A percentile compares a stretch with the other conserved stretches of the same genome.
phyloP scores from a whole-genome alignment of 495 filamentous ascomycete genomes.

The Podospora appendiculata region DNA sequence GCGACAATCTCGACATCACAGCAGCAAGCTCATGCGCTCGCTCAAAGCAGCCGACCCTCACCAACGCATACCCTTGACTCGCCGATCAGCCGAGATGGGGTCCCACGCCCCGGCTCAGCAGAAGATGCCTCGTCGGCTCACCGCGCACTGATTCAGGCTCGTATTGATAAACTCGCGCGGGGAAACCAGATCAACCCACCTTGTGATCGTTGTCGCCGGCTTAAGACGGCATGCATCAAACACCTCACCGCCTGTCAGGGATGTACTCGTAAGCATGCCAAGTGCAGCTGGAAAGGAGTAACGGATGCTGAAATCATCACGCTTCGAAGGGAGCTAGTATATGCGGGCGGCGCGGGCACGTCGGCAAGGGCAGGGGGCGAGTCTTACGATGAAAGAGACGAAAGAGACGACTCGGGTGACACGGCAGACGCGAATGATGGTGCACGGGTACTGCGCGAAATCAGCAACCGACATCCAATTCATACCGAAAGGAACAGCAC shows the following conservation, averaged over 20 bases:
- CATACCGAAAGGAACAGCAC: not conserved
- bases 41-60: constrained; percentile 14
- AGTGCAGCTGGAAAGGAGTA: constrained; percentile 74
- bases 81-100: not conserved
- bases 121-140: constrained; percentile 19
- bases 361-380: not conserved
- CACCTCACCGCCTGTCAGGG: constrained; percentile 78
- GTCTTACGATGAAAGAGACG: not conserved
- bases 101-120: not conserved
- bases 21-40: not conserved
- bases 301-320: constrained; percentile 55
- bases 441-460: too few relatives aligned
- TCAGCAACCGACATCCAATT: not conserved
- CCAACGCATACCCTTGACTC: constrained; percentile 8
- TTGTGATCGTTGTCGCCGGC: constrained; percentile 73
- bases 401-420: not conserved
- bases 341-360: not conserved
- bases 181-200: constrained; percentile 69
- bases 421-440: not conserved
- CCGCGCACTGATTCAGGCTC: constrained; percentile 59
- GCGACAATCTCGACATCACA: not conserved
- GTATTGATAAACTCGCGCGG: constrained; percentile 66
- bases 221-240: constrained; percentile 76
- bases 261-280: constrained; percentile 83
- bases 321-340: not conserved